Evolutionary conservation across 2,329 filamentous ascomycete genomes (phyloP).

Genomic region (Penicillium fuscoglaucum): DNA sequence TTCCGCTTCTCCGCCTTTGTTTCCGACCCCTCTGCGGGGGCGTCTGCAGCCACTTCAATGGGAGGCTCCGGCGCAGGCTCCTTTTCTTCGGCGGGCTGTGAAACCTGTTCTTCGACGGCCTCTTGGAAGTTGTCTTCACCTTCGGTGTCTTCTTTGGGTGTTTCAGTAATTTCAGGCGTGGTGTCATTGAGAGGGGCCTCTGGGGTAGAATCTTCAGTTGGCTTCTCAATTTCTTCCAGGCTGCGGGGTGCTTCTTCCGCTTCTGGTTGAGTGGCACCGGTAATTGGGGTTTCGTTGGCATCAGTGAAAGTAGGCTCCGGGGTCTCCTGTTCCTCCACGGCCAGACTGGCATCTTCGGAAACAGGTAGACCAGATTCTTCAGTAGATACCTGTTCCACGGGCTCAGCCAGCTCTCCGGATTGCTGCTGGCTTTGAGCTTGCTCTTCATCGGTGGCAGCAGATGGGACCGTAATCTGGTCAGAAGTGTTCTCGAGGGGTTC

Average conservation of each 20-base stretch:
- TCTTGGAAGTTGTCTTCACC: conserved; percentile 22
- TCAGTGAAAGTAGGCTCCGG: conserved; percentile 2
- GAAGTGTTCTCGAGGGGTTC: not conserved
- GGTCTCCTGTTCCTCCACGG: not conserved
- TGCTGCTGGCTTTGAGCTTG: not conserved
- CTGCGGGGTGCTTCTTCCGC: not conserved
- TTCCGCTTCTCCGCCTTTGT: conserved; percentile 21
- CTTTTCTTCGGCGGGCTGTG: not conserved
- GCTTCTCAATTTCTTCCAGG: conserved; percentile 1
- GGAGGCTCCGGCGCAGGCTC: not conserved
- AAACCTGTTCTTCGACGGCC: conserved; percentile 19
- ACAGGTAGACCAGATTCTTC: not conserved
- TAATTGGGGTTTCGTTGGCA: not conserved
- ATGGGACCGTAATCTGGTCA: not conserved
- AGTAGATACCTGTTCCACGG: not conserved
- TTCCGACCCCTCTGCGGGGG: conserved; percentile 6
- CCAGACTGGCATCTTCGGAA: not conserved
- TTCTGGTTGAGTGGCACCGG: not conserved
- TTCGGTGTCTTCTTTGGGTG: conserved; percentile 15
- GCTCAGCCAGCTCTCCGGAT: not conserved
- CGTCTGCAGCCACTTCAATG: not conserved
- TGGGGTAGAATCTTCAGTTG: conserved; percentile 1
- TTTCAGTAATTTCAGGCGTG: not conserved
- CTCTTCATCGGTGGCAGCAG: not conserved
- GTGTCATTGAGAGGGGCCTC: not conserved